Base-by-base conservation (phyloP, 208 protist species). In the Leishmania mexicana region DNA sequence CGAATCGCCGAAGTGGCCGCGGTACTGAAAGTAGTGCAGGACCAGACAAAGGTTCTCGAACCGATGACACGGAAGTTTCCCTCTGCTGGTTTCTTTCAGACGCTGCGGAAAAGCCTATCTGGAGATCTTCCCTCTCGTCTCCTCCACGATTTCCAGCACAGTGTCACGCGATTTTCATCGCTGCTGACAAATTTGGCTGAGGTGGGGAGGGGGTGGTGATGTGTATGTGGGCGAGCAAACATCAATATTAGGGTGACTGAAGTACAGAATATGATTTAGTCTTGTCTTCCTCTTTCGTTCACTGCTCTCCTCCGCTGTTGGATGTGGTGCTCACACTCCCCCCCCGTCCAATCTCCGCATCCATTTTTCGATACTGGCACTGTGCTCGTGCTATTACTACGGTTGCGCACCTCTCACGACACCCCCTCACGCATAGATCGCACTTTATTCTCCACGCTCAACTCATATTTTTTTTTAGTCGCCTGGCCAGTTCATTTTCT, bases 401-500 rank as follows among this genome's bases (percentile, higher is more conserved):
- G 15, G 24, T 17, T 38, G 2, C 35, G 70, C 11, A 19, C 70
- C 28, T 51, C 45, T 51, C 0, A 74, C 45, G 28, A 53, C 45
- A 19, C 45, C 0, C 28, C 28, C 10, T 13, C 45, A 31, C 31
- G 24, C 40, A 31, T 24, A 74, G 70, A 45, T 74, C 40, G 2
- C 49, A 28, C 70, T 15, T 31, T 31, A 38, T 21, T 31, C 45
- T 51, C 45, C 24, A 54, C 70, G 17, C n/a, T 35, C 38, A 13
- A 2, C 45, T 53, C 28, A 51, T 35, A 74, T 74, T 31, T 51
- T 81, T 81, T 35, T 13, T 65, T 57, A 6, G 42, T 13, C 35
- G 45, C 35, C 42, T 4, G 24, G 45, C 40, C 17, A 19, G 28
- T 73, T 86, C 24, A 35, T 80, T 53, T 54, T 76, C 42, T 80